A percentile compares a stretch with the other conserved stretches of the same genome.
Evolutionary conservation across 768 basidiomycete genomes (phyloP).

Genomic region (Suillus fuscotomentosus): DNA sequence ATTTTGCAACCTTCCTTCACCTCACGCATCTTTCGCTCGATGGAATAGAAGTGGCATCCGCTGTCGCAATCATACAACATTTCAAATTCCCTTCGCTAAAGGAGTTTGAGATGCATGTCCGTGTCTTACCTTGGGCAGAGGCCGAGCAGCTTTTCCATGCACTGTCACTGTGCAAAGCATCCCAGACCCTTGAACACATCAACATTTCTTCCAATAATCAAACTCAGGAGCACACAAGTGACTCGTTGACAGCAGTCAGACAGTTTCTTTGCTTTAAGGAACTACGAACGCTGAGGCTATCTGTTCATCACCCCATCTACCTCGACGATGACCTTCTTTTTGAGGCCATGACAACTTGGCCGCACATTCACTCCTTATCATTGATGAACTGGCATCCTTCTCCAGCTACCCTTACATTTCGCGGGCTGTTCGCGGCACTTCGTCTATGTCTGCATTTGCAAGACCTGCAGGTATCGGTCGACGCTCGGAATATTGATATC

Average conservation of each 20-base stretch:
- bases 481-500: background rate
- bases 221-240: background rate
- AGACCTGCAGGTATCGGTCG: background rate
- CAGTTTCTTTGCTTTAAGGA: background rate
- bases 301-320: background rate
- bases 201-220: background rate
- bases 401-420: background rate
- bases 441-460: background rate
- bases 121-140: background rate
- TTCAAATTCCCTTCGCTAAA: background rate
- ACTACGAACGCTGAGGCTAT: background rate
- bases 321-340: background rate
- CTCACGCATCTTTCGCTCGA: background rate
- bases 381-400: background rate
- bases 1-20: background rate
- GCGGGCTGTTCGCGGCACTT: background rate
- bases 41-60: background rate
- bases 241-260: background rate
- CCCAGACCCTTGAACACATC: background rate
- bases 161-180: conserved; percentile 1
- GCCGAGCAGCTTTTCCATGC: background rate
- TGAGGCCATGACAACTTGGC: background rate
- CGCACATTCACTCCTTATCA: background rate
- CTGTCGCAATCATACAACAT: background rate
- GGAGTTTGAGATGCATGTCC: background rate